Conservation (phyloP, 2,329 filamentous ascomycete genomes). For the Penicillium sp. region DNA sequence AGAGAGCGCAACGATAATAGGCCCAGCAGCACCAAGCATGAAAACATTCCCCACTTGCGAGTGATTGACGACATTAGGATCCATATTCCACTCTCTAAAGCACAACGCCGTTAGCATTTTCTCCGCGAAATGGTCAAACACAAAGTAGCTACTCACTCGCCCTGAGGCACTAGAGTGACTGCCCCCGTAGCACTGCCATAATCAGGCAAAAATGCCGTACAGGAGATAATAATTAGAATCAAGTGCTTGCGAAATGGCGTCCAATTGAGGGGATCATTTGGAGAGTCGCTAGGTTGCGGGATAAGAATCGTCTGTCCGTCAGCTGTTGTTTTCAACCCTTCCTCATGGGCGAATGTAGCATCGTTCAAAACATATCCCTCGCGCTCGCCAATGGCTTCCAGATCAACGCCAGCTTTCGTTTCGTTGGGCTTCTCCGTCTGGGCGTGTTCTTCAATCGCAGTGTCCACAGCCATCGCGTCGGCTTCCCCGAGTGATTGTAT, state of each 20-base stretch:
- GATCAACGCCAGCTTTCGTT: neutral
- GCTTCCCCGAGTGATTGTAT: too few species aligned
- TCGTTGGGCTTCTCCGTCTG: neutral
- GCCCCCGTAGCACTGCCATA: constrained; percentile 49
- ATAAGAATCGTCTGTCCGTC: constrained; percentile 44
- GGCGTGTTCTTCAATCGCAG: neutral
- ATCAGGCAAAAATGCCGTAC: constrained; percentile 46
- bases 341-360: constrained; percentile 9
- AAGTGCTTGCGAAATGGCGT: constrained; percentile 36
- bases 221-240: constrained; percentile 44
- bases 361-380: constrained; percentile 18
- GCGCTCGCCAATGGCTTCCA: constrained; percentile 12
- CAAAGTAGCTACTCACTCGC: constrained; percentile 21
- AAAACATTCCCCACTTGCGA: constrained; percentile 49
- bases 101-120: neutral
- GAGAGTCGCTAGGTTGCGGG: constrained; percentile 44
- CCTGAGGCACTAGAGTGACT: constrained; percentile 46
- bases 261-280: constrained; percentile 47
- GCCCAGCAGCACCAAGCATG: constrained; percentile 49
- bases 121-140: neutral
- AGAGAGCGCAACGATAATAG: constrained; percentile 46
- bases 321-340: constrained; percentile 29
- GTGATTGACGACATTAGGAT: constrained; percentile 44
- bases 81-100: constrained; percentile 40
- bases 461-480: neutral